Evolutionary conservation across 768 basidiomycete genomes (phyloP).

Genomic region (Cystobasidium onofrii): DNA sequence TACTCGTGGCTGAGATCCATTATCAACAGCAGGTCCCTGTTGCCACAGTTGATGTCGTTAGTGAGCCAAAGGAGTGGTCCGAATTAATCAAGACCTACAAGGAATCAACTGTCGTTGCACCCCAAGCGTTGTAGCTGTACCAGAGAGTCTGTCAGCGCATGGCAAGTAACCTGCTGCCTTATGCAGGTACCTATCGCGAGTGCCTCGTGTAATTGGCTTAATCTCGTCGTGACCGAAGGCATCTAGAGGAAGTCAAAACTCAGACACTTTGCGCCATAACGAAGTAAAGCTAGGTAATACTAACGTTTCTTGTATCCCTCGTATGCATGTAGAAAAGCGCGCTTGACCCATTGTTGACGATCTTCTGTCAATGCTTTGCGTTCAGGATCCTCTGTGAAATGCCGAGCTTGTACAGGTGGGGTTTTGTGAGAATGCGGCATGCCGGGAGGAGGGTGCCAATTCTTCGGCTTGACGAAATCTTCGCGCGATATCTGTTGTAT

Average conservation of each 20-base stretch:
- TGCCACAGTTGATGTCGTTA: too few species aligned
- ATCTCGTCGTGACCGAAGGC: slow-evolving; percentile 43
- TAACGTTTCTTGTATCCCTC: slow-evolving; percentile 37
- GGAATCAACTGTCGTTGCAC: slow-evolving; percentile 42
- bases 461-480: not conserved
- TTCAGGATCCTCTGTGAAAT: not conserved
- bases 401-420: slow-evolving; percentile 12
- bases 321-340: slow-evolving; percentile 39
- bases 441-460: not conserved
- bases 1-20: slow-evolving; percentile 43
- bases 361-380: slow-evolving; percentile 15
- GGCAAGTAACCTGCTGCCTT: too few species aligned
- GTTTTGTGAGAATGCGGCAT: not conserved
- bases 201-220: slow-evolving; percentile 30
- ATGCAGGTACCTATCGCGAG: slow-evolving; percentile 34
- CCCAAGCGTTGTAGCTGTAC: slow-evolving; percentile 42
- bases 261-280: too few species aligned
- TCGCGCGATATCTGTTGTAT: slow-evolving; percentile 1
- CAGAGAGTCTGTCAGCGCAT: too few species aligned
- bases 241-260: not conserved
- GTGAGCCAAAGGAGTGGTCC: not conserved
- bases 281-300: too few species aligned
- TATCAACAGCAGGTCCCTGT: slow-evolving; percentile 41
- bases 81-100: not conserved
- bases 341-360: slow-evolving; percentile 37